phyloP scores from a whole-genome alignment of 306 rosid genomes.

The Vachellia pachyceras region DNA sequence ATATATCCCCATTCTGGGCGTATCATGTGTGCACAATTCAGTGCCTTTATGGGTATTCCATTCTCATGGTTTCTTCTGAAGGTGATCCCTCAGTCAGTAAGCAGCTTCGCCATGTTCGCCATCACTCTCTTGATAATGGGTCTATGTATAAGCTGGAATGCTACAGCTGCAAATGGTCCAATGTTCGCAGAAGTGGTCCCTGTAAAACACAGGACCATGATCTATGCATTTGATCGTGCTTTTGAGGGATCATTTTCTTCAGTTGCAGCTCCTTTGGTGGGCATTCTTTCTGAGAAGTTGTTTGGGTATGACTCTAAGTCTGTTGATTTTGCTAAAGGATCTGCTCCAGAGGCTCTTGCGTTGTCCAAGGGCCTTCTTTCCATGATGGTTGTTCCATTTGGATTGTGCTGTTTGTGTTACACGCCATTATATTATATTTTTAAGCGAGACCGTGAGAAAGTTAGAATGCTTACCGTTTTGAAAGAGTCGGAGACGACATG shows the following conservation, averaged over 20 bases:
- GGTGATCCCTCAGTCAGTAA: slow-evolving; percentile 80
- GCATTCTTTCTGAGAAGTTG: slow-evolving; percentile 86
- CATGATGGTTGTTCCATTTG: slow-evolving; percentile 89
- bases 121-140: slow-evolving; percentile 88
- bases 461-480: slow-evolving; percentile 42
- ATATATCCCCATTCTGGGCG: slow-evolving; percentile 84
- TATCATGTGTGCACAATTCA: slow-evolving; percentile 92
- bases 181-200: slow-evolving; percentile 98
- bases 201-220: slow-evolving; percentile 86
- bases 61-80: slow-evolving; percentile 83
- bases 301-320: slow-evolving; percentile 84
- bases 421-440: slow-evolving; percentile 75
- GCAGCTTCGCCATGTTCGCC: slow-evolving; percentile 66
- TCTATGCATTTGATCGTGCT: slow-evolving; percentile 97
- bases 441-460: slow-evolving; percentile 79
- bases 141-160: slow-evolving; percentile 92
- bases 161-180: slow-evolving; percentile 83
- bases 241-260: slow-evolving; percentile 95
- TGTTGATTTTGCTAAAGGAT: slow-evolving; percentile 69
- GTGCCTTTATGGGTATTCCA: slow-evolving; percentile 95
- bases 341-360: slow-evolving; percentile 79
- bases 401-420: slow-evolving; percentile 89
- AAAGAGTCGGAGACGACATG: slow-evolving; percentile 71
- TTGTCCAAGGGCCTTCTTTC: slow-evolving; percentile 89
- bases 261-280: slow-evolving; percentile 95